A percentile compares a stretch with the other conserved stretches of the same genome.
Conservation (phyloP, 2,329 filamentous ascomycete genomes). For the Beauveria rudraprayagi region DNA sequence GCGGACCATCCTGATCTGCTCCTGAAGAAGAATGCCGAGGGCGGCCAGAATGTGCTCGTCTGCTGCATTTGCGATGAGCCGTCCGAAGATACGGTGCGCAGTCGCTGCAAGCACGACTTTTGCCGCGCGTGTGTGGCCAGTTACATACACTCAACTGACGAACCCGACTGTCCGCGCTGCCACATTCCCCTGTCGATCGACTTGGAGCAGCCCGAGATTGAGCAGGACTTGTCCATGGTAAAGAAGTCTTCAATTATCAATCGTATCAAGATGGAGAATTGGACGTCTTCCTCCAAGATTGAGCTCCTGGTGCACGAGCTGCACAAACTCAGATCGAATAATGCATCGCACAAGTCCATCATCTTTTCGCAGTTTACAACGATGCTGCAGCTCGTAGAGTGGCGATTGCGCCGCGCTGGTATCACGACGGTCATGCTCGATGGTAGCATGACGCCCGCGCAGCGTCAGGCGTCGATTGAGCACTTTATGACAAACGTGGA, state of each 20-base stretch:
- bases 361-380: constrained; percentile 97
- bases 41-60: constrained; percentile 81
- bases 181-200: constrained; percentile 88
- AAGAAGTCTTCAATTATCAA: constrained; percentile 99
- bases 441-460: constrained; percentile 90
- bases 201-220: constrained; percentile 88
- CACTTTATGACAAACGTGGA: constrained; percentile 94
- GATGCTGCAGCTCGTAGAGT: constrained; percentile 95
- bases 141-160: constrained; percentile 67
- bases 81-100: constrained; percentile 88
- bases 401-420: constrained; percentile 90
- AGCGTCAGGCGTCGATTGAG: constrained; percentile 88
- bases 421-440: constrained; percentile 98
- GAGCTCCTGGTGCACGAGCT: constrained; percentile 93
- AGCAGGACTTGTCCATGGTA: constrained; percentile 76
- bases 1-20: constrained; percentile 94
- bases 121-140: constrained; percentile 34
- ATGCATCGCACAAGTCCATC: constrained; percentile 90
- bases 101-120: constrained; percentile 79
- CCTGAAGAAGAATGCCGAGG: constrained; percentile 76
- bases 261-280: constrained; percentile 96
- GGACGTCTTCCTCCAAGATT: constrained; percentile 97
- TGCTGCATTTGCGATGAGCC: constrained; percentile 96
- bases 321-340: constrained; percentile 84
- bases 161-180: constrained; percentile 78